Percentiles rank a stretch among this genome's conserved stretches.
Conservation (phyloP, 306 rosid species). For the Arachis hypogaea region DNA sequence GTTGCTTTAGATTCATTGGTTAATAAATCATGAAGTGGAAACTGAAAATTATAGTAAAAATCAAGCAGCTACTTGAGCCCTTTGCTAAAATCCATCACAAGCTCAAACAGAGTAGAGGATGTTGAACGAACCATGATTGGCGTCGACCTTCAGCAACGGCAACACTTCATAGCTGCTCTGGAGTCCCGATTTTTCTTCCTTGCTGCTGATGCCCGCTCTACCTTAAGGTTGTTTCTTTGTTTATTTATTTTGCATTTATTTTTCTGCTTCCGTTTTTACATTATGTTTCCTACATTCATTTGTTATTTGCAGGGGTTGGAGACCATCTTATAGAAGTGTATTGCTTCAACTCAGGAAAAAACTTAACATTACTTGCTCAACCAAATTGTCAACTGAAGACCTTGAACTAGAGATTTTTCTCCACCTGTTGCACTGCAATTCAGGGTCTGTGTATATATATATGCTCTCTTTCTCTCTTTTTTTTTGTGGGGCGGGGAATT, state of each 20-base stretch:
- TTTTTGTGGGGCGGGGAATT: background rate
- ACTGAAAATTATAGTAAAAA: background rate
- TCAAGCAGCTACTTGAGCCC: conserved; percentile 92
- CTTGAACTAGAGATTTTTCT: conserved; percentile 95
- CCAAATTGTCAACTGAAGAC: conserved; percentile 74
- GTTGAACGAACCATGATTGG: conserved; percentile 70
- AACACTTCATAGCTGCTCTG: conserved; percentile 62
- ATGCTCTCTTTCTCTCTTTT: background rate
- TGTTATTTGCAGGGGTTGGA: conserved; percentile 75
- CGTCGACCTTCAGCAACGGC: conserved; percentile 74
- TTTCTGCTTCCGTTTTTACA: background rate
- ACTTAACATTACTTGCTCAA: conserved; percentile 73
- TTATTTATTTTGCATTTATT: background rate
- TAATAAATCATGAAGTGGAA: conserved; percentile 45
- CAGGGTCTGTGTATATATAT: conserved; percentile 49
- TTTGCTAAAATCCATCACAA: conserved; percentile 76
- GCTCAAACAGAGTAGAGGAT: conserved; percentile 45
- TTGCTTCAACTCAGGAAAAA: conserved; percentile 77
- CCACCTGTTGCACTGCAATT: conserved; percentile 65
- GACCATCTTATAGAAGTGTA: conserved; percentile 90
- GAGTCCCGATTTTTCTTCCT: conserved; percentile 91
- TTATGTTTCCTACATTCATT: background rate
- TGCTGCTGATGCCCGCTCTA: conserved; percentile 91
- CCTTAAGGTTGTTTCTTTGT: conserved; percentile 68
- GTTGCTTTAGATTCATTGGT: background rate